Evolutionary conservation across 2,329 filamentous ascomycete species (phyloP).

Genomic region (Fusarium verrucosum): DNA sequence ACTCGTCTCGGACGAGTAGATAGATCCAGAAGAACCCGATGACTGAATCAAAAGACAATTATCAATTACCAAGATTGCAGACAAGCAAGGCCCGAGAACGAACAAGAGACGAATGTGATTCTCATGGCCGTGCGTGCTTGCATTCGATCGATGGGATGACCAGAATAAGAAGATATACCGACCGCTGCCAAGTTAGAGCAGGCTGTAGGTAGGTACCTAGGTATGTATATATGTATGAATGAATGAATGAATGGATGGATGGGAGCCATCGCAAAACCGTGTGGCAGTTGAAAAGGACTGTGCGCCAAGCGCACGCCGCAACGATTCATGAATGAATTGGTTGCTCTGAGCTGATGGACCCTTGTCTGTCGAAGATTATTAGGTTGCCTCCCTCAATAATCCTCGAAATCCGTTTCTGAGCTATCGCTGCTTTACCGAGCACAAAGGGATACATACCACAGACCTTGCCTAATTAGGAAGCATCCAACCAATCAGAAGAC

Average conservation of each 20-base stretch:
- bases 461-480: too few relatives aligned
- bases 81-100: slow-evolving; percentile 24
- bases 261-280: slow-evolving; percentile 42
- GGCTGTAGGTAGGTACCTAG: too few relatives aligned
- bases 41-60: slow-evolving; percentile 3
- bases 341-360: slow-evolving; percentile 29
- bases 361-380: slow-evolving; percentile 28
- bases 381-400: too few relatives aligned
- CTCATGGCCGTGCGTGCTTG: slow-evolving; percentile 37
- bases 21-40: slow-evolving; percentile 11
- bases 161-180: slow-evolving; percentile 17
- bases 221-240: too few relatives aligned
- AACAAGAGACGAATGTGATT: slow-evolving; percentile 6
- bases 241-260: slow-evolving; percentile 26
- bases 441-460: too few relatives aligned
- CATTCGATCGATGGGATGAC: slow-evolving; percentile 1
- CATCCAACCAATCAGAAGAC: too few relatives aligned
- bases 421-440: too few relatives aligned
- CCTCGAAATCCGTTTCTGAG: too few relatives aligned
- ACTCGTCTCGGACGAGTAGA: background rate
- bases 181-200: slow-evolving; percentile 30
- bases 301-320: slow-evolving; percentile 34
- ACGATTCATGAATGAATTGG: too few relatives aligned
- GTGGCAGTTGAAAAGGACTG: slow-evolving; percentile 35
- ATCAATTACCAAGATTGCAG: slow-evolving; percentile 21